These are phyloP conservation scores for Pilasporangium apinafurcum DNA, from an alignment of 352 stramenopile genomes.

Conservation along the genomic window DNA sequence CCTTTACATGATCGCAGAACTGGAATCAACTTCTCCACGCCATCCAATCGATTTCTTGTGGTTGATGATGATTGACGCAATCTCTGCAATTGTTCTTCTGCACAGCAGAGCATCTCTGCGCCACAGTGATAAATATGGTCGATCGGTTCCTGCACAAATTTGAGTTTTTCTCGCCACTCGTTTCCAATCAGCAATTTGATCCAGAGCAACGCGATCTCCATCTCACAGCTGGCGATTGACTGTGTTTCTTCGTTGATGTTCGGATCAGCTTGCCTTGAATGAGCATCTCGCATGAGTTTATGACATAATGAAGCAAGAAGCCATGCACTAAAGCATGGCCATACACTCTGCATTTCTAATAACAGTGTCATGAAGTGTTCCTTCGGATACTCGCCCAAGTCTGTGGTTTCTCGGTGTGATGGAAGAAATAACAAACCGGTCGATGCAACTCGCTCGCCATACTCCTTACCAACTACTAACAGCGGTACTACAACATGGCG, in stretches of 20 bases:
- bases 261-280: slow-evolving; percentile 3
- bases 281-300: slow-evolving; percentile 28
- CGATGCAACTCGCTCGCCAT: slow-evolving; percentile 28
- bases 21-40: slow-evolving; percentile 27
- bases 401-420: background rate
- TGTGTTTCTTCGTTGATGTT: background rate
- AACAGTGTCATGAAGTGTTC: slow-evolving; percentile 31
- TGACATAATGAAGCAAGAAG: slow-evolving; percentile 41
- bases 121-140: slow-evolving; percentile 57
- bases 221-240: slow-evolving; percentile 8
- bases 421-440: slow-evolving; percentile 37
- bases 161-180: slow-evolving; percentile 57
- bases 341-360: slow-evolving; percentile 43
- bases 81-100: slow-evolving; percentile 8
- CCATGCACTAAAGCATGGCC: slow-evolving; percentile 40
- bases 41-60: too few relatives aligned
- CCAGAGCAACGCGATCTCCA: slow-evolving; percentile 40
- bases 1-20: slow-evolving; percentile 37
- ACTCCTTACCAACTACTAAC: slow-evolving; percentile 55
- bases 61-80: too few relatives aligned
- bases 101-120: slow-evolving; percentile 41
- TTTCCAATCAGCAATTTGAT: slow-evolving; percentile 61
- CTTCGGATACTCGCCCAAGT: slow-evolving; percentile 15
- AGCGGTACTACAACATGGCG: slow-evolving; percentile 56
- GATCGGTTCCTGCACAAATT: slow-evolving; percentile 47